Percentiles rank a stretch among this genome's conserved stretches.
Conservation (phyloP, 805 yeast species). For the Lachancea lanzarotensis region DNA sequence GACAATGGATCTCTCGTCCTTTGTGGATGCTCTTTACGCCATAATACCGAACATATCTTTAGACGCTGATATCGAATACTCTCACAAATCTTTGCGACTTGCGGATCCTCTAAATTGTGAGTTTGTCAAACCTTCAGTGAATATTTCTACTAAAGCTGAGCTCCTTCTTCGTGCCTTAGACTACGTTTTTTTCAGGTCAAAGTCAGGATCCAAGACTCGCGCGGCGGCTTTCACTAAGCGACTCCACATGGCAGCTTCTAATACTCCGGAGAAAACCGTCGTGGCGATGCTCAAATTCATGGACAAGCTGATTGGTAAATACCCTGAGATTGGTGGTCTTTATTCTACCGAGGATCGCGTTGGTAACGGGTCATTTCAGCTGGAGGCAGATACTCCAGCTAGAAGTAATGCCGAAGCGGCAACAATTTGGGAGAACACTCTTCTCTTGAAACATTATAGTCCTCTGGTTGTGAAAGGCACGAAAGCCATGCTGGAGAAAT, state of each 20-base stretch:
- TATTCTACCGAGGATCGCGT: slow-evolving; percentile 86
- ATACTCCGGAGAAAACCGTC: slow-evolving; percentile 83
- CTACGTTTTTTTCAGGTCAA: slow-evolving; percentile 70
- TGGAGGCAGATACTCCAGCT: slow-evolving; percentile 60
- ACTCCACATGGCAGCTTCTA: slow-evolving; percentile 56
- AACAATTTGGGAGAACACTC: slow-evolving; percentile 78
- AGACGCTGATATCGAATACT: slow-evolving; percentile 80
- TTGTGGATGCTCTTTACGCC: slow-evolving; percentile 68
- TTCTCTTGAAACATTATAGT: slow-evolving; percentile 76
- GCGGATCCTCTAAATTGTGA: slow-evolving; percentile 63
- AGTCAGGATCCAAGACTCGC: slow-evolving; percentile 57
- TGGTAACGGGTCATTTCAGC: slow-evolving; percentile 67
- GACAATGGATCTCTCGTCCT: slow-evolving; percentile 73
- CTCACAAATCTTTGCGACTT: slow-evolving; percentile 71
- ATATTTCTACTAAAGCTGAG: slow-evolving; percentile 85
- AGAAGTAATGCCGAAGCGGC: slow-evolving; percentile 84
- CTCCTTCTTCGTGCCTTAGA: slow-evolving; percentile 71
- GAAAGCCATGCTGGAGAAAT: slow-evolving; percentile 35
- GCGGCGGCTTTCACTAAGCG: slow-evolving; percentile 81
- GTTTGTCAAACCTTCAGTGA: slow-evolving; percentile 60
- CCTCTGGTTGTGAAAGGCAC: slow-evolving; percentile 73
- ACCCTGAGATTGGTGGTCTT: slow-evolving; percentile 65
- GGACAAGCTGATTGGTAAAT: slow-evolving; percentile 65
- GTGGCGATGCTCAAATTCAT: slow-evolving; percentile 72
- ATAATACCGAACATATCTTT: slow-evolving; percentile 60